Evolutionary conservation across 352 stramenopile species (phyloP), one percentile per base, ranked within the genome.

Genomic region (Phytophthora vignae): DNA sequence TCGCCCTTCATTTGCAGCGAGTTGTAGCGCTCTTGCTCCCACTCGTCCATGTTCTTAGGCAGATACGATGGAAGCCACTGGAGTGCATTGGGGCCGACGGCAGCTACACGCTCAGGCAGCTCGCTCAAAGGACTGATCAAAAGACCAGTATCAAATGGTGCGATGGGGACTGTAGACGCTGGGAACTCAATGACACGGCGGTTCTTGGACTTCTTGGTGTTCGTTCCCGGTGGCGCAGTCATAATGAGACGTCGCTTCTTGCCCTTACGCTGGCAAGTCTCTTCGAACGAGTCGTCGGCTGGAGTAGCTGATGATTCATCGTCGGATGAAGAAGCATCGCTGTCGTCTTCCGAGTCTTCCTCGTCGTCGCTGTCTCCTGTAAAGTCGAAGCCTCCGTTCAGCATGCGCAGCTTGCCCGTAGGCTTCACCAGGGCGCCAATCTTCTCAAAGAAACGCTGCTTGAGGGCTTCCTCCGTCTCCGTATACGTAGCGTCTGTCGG

Each of bases 1-100:
- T 95, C 88, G 57, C 86, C 88, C 60, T 93, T 89, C 83, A 94
- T 89, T 61, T 92, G 83, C n/a, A 93, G 70, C 27, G 81, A 78
- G 25, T 88, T 75, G 61, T 89, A 88, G 14, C 88, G 84, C 21
- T 95, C 88, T 62, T 91, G 67, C 64, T 95, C 88, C 88, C 85
- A 94, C 25, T 95, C 86, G 25, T 76, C 67, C 82, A 95, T 90
- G 38, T 90, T 84, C 60, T 83, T 78, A 22, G 88, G 88, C 49
- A 93, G 48, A 68, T 90, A 90, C 19, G 83, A 87, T 27, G 77
- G 78, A 60, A 94, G 78, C 88, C 88, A 95, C 59, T 95, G 88
- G 38, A 92, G 60, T n/a, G 83, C 81, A 64, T 72, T 71, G 4
- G 85, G 83, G 8, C 79, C 84, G n/a, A 91, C 76, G 1, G 85